phyloP scores from a whole-genome alignment of 306 rosid species.

The Heteromeles arbutifolia region DNA sequence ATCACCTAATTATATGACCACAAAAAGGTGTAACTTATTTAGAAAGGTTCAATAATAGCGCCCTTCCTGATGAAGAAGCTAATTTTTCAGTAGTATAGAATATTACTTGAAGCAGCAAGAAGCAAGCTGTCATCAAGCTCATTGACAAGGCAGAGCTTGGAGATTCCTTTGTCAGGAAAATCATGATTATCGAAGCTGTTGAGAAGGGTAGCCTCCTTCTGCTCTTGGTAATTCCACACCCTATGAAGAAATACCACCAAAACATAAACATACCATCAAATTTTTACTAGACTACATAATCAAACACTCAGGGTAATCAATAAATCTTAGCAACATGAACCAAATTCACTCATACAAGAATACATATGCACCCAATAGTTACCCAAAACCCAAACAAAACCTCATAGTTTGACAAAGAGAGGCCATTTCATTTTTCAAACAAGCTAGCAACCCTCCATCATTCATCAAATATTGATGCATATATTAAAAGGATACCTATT shows the following conservation, averaged over 20 bases:
- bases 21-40: conserved; percentile 7
- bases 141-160: conserved; percentile 86
- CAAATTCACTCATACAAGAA: background rate
- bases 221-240: conserved; percentile 79
- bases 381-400: background rate
- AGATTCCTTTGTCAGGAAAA: conserved; percentile 85
- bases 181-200: conserved; percentile 89
- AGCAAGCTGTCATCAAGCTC: conserved; percentile 96
- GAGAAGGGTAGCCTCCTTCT: conserved; percentile 65
- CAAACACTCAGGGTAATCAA: background rate
- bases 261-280: conserved; percentile 1
- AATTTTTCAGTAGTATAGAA: conserved; percentile 14
- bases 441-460: background rate
- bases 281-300: background rate
- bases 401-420: background rate
- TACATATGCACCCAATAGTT: background rate
- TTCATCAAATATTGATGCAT: background rate
- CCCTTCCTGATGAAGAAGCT: background rate
- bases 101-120: conserved; percentile 90
- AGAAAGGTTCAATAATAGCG: conserved; percentile 1
- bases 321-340: background rate
- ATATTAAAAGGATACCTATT: background rate
- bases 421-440: background rate
- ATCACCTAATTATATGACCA: conserved; percentile 49
- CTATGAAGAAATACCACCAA: conserved; percentile 28